These are phyloP conservation scores for Apiospora arundinis DNA, from an alignment of 2,329 filamentous ascomycete species.

Conservation along the genomic window DNA sequence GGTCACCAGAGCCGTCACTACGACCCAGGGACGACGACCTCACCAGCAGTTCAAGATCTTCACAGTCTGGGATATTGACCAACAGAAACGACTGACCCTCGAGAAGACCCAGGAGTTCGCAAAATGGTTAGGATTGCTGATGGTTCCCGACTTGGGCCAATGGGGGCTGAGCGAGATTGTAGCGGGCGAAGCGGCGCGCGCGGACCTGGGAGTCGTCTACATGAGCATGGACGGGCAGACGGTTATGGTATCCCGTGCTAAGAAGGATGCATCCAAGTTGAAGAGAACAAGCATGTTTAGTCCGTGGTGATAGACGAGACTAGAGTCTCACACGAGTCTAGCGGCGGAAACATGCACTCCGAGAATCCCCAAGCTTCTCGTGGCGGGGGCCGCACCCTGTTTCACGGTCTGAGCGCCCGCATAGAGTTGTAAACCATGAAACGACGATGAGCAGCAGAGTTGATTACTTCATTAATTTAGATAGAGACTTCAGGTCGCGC, in stretches of 20 bases:
- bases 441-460: background rate
- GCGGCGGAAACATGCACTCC: conserved; percentile 9
- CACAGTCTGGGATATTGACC: conserved; percentile 12
- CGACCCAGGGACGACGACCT: background rate
- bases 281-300: background rate
- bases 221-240: conserved; percentile 18
- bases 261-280: background rate
- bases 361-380: background rate
- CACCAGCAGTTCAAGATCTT: background rate
- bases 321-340: background rate
- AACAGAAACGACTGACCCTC: background rate
- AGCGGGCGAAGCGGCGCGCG: background rate
- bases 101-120: background rate
- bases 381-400: background rate
- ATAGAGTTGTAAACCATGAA: conserved; percentile 13
- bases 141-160: conserved; percentile 1
- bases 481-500: background rate
- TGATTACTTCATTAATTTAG: conserved; percentile 2
- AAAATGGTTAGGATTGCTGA: background rate
- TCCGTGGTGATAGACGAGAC: background rate
- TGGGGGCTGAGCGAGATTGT: conserved; percentile 1
- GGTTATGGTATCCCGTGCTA: background rate
- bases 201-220: conserved; percentile 3
- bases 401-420: conserved; percentile 10
- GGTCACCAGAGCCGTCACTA: background rate